Conservation (phyloP, 768 basidiomycete genomes). For the Russula earlei region DNA sequence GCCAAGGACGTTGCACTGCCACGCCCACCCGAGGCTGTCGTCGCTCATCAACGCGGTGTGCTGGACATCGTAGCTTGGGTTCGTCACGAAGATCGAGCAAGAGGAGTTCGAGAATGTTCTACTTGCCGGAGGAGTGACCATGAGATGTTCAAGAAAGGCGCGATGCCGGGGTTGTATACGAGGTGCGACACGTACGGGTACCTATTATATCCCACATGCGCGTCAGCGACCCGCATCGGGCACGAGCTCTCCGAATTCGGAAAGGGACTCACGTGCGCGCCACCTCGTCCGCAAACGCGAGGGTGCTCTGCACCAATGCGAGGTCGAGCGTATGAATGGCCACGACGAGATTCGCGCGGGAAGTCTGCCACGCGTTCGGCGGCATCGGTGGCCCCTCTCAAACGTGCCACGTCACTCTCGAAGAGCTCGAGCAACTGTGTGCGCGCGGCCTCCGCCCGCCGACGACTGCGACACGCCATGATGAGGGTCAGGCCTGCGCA, state of each 20-base stretch:
- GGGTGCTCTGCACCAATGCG: slow-evolving; percentile 39
- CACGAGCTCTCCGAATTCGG: too few species aligned
- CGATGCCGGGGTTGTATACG: slow-evolving; percentile 71
- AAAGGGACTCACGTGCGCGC: too few species aligned
- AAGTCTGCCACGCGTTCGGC: slow-evolving; percentile 50
- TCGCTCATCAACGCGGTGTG: slow-evolving; percentile 45
- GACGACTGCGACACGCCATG: slow-evolving; percentile 66
- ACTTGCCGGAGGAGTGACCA: slow-evolving; percentile 46
- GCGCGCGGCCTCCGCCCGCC: too few species aligned
- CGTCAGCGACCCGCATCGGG: too few species aligned
- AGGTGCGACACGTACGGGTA: slow-evolving; percentile 76
- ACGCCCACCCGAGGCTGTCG: too few species aligned
- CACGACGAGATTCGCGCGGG: slow-evolving; percentile 46
- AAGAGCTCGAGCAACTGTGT: too few species aligned
- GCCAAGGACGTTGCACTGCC: too few species aligned
- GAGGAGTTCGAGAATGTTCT: slow-evolving; percentile 17
- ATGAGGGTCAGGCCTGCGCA: slow-evolving; percentile 61
- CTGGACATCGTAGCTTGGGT: slow-evolving; percentile 51
- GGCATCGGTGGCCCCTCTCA: too few species aligned
- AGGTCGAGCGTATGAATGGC: slow-evolving; percentile 60
- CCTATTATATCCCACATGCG: slow-evolving; percentile 29
- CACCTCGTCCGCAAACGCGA: too few species aligned
- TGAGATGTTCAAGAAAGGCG: slow-evolving; percentile 43
- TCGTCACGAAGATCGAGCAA: slow-evolving; percentile 41
- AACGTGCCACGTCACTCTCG: too few species aligned